phyloP scores from a whole-genome alignment of 2,329 filamentous ascomycete species.

The Sodiomyces alkalinus region DNA sequence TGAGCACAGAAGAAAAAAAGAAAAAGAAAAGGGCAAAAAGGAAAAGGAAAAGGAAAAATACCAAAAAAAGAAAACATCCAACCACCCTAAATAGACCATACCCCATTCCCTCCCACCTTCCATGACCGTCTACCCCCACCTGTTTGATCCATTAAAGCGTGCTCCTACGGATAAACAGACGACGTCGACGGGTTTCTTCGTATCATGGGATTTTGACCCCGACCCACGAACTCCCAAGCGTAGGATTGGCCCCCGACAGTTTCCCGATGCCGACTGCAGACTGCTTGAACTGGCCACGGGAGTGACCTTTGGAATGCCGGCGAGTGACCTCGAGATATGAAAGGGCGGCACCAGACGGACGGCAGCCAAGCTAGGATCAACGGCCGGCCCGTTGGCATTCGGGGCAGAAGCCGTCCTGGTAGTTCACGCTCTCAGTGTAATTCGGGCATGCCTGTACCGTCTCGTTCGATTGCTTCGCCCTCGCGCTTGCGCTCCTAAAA shows the following conservation, averaged over 20 bases:
- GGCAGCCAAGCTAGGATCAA: slow-evolving; percentile 8
- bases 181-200: too few species aligned
- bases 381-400: slow-evolving; percentile 4
- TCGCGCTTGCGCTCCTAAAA: slow-evolving; percentile 2
- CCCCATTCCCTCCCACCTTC: too few species aligned
- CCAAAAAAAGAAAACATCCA: too few species aligned
- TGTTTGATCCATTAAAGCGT: too few species aligned
- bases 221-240: too few species aligned
- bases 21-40: background rate
- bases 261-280: too few species aligned
- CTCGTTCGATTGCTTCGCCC: slow-evolving; percentile 1
- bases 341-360: background rate
- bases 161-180: too few species aligned
- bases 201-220: too few species aligned
- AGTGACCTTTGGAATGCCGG: background rate
- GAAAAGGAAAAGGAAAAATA: too few species aligned
- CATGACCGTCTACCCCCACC: too few species aligned
- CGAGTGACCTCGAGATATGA: background rate
- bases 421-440: background rate
- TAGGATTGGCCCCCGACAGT: background rate
- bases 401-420: slow-evolving; percentile 2
- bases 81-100: too few species aligned
- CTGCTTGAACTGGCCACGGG: too few species aligned
- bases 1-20: background rate
- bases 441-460: background rate